Evolutionary conservation across 345 rosid genomes (phyloP).

Genomic region (Aquilaria sinensis): DNA sequence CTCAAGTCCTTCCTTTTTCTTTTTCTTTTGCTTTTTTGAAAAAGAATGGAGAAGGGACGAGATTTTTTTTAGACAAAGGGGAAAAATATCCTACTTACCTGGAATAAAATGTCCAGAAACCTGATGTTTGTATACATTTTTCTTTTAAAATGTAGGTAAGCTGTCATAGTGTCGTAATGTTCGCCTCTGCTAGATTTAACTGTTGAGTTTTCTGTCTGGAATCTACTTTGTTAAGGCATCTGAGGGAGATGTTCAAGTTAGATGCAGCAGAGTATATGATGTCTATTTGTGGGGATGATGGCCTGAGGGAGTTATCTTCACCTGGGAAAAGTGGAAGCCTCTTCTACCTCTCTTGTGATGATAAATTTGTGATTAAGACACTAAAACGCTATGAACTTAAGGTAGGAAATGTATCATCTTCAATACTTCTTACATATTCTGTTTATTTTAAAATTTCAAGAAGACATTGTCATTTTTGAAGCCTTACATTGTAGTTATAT

Average conservation of each 20-base stretch:
- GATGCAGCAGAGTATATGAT: constrained; percentile 97
- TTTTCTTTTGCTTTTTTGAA: too few relatives aligned
- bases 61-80: too few relatives aligned
- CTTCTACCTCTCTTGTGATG: constrained; percentile 78
- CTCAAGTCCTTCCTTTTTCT: too few relatives aligned
- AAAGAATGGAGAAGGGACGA: too few relatives aligned
- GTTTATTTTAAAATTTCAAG: too few relatives aligned
- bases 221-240: constrained; percentile 45
- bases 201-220: background rate
- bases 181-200: too few relatives aligned
- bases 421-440: background rate
- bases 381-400: constrained; percentile 64
- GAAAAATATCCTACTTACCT: too few relatives aligned
- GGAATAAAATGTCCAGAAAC: too few relatives aligned
- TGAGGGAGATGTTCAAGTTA: constrained; percentile 88
- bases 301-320: constrained; percentile 70
- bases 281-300: constrained; percentile 96
- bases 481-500: background rate
- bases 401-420: constrained; percentile 35
- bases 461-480: background rate
- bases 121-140: too few relatives aligned
- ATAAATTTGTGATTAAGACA: constrained; percentile 88
- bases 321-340: constrained; percentile 93
- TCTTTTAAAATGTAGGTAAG: too few relatives aligned
- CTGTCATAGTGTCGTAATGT: too few relatives aligned